Conservation (phyloP, 371 early-diverging fungal genomes). For the Mucor saturninus region DNA sequence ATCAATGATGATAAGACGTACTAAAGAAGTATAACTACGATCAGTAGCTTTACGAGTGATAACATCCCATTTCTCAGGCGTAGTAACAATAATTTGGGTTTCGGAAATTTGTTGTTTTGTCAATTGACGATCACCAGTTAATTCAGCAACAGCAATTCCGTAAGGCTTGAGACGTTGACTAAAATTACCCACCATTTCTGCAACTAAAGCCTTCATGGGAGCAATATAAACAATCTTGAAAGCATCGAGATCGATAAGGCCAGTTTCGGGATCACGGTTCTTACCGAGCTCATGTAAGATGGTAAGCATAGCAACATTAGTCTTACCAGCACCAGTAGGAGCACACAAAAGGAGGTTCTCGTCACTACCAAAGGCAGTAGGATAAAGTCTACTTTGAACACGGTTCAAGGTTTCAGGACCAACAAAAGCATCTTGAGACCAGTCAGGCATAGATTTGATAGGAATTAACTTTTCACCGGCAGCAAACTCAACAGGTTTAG, state of each 20-base stretch:
- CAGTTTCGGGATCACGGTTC: constrained; percentile 75
- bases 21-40: constrained; percentile 89
- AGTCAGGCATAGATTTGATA: constrained; percentile 79
- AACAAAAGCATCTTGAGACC: constrained; percentile 88
- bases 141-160: constrained; percentile 93
- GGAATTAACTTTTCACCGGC: constrained; percentile 74
- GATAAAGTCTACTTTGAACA: constrained; percentile 92
- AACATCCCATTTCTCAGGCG: constrained; percentile 99
- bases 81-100: constrained; percentile 98
- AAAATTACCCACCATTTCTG: constrained; percentile 97
- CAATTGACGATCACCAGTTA: constrained; percentile 98
- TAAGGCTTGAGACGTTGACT: constrained; percentile 74
- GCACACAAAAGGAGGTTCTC: constrained; percentile 98
- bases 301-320: constrained; percentile 97
- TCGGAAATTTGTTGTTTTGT: constrained; percentile 94
- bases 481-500: constrained; percentile 71
- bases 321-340: constrained; percentile 99
- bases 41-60: constrained; percentile 96
- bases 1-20: constrained; percentile 97
- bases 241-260: constrained; percentile 76
- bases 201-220: constrained; percentile 99
- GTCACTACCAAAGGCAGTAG: constrained; percentile 85
- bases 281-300: constrained; percentile 88
- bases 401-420: constrained; percentile 81
- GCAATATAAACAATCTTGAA: constrained; percentile 99